phyloP scores from a whole-genome alignment of 768 basidiomycete species.

The Collybiopsis luxurians region DNA sequence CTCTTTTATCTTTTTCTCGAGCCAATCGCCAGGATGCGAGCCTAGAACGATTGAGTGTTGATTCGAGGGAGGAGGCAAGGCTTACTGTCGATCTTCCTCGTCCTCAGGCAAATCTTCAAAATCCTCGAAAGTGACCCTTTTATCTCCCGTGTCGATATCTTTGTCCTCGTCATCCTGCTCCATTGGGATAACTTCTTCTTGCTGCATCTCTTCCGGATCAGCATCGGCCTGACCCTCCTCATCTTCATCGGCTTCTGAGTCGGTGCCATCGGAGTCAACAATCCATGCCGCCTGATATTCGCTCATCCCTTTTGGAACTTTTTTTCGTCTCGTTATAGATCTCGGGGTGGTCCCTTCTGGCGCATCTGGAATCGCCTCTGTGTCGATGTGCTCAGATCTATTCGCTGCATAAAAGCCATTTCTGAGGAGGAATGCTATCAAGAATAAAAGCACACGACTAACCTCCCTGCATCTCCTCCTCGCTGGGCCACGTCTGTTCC shows the following conservation, averaged over 20 bases:
- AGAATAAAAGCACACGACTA: no score
- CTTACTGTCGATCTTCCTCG: conserved; percentile 86
- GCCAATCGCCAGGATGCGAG: conserved; percentile 43
- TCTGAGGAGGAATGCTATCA: no score
- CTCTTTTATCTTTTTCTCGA: conserved; percentile 25
- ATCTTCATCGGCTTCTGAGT: conserved; percentile 40
- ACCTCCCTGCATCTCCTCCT: conserved; percentile 79
- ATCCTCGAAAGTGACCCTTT: conserved; percentile 64
- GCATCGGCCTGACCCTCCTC: conserved; percentile 18
- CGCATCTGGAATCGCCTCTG: conserved; percentile 55
- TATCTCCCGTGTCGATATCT: conserved; percentile 39
- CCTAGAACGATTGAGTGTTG: no score
- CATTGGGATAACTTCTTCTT: conserved; percentile 54
- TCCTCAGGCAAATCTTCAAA: conserved; percentile 54
- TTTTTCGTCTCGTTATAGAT: conserved; percentile 46
- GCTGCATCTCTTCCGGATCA: conserved; percentile 42
- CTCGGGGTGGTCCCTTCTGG: conserved; percentile 73
- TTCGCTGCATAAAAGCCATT: no score
- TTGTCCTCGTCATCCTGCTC: conserved; percentile 27
- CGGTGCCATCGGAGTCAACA: conserved; percentile 63
- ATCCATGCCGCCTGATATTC: conserved; percentile 98
- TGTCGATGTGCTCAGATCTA: conserved; percentile 20
- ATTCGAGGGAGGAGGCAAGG: no score
- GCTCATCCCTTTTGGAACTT: conserved; percentile 93
- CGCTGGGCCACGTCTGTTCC: conserved; percentile 98